Percentiles rank a stretch among this genome's conserved stretches.
phyloP scores from a whole-genome alignment of 176 grass and related monocot genomes.

The Eleusine indica region DNA sequence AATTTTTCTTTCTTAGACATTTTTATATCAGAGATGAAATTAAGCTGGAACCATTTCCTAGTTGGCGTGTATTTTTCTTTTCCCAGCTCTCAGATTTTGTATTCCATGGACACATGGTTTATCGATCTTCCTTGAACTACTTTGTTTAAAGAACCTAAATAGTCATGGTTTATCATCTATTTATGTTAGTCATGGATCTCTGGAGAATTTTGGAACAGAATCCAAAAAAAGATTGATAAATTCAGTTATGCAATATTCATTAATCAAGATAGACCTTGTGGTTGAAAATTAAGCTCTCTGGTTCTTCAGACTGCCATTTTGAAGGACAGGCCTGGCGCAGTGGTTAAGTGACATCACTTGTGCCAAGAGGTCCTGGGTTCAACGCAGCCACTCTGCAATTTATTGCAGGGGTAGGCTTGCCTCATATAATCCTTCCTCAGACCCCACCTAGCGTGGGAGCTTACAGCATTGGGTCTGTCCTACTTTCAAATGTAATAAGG shows the following conservation, averaged over 20 bases:
- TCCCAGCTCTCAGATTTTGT: not conserved
- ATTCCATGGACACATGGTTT: not conserved
- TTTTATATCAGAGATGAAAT: not conserved
- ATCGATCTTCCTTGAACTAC: not conserved
- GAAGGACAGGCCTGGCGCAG: no score
- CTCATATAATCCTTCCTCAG: no score
- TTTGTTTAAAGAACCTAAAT: not conserved
- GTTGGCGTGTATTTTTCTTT: not conserved
- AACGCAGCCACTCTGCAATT: no score
- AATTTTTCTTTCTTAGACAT: not conserved
- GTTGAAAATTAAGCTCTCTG: not conserved
- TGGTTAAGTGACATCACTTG: no score
- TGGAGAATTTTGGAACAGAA: not conserved
- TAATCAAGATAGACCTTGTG: not conserved
- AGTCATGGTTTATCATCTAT: not conserved
- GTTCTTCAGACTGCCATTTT: not conserved
- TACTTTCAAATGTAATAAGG: not conserved
- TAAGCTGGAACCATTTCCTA: conserved; percentile 13
- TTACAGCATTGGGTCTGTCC: no score
- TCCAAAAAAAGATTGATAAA: not conserved
- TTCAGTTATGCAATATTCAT: not conserved
- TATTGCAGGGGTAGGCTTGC: no score
- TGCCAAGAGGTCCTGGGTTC: no score
- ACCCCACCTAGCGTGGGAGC: no score
- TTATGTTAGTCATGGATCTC: not conserved